These are phyloP conservation scores for Pythium myriotylum DNA, from an alignment of 352 stramenopile species.

Conservation along the genomic window DNA sequence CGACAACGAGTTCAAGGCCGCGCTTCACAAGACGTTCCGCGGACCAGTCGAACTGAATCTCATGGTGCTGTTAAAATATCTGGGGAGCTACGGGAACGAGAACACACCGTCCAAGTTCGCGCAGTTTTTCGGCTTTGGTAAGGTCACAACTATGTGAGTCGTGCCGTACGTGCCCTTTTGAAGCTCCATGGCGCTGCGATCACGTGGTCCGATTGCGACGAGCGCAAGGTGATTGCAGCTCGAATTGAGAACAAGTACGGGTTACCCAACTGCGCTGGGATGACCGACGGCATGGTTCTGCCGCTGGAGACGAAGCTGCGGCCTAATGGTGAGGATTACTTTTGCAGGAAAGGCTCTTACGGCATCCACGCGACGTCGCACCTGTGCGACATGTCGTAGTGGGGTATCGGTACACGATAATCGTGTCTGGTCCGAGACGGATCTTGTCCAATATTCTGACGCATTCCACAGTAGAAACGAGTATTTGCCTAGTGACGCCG, in stretches of 20 bases:
- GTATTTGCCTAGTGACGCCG: constrained; percentile 35
- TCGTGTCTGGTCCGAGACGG: constrained; percentile 30
- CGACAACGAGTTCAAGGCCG: no score
- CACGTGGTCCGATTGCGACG: no score
- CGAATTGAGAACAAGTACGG: constrained; percentile 18
- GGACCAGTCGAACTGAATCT: no score
- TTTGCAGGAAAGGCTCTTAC: constrained; percentile 31
- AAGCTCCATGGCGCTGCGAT: no score
- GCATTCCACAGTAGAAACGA: constrained; percentile 17
- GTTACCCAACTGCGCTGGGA: constrained; percentile 32
- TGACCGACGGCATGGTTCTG: constrained; percentile 31
- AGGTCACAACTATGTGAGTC: no score
- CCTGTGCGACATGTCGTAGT: constrained; percentile 24
- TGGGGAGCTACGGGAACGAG: no score
- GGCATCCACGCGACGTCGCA: constrained; percentile 27
- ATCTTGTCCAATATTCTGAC: background rate
- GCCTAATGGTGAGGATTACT: constrained; percentile 35
- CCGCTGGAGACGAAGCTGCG: constrained; percentile 26
- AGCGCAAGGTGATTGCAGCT: background rate
- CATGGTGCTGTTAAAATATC: no score
- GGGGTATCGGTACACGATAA: constrained; percentile 37
- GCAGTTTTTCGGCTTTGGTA: no score
- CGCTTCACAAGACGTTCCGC: no score
- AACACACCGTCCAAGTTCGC: no score
- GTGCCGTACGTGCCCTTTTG: no score